Conservation (phyloP, 1,284 basidiomycete species). For the Erythrobasidium hasegawianum region DNA sequence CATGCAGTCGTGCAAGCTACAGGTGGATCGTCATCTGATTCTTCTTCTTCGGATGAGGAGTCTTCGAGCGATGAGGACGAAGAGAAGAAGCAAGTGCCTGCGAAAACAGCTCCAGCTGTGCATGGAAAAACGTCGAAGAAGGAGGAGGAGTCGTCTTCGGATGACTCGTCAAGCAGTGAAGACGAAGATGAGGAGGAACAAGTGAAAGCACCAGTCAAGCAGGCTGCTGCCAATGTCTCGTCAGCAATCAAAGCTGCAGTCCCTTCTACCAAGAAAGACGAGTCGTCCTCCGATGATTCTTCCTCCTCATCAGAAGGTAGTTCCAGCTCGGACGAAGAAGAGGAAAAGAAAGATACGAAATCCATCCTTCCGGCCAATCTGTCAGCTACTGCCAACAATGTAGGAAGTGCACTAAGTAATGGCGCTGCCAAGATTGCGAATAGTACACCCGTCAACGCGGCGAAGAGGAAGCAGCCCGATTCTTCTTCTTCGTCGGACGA, state of each 20-base stretch:
- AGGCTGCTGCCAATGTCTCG: no score
- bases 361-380: conserved; percentile 13
- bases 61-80: conserved; percentile 8
- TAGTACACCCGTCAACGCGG: not conserved
- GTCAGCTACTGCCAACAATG: conserved; percentile 19
- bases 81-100: no score
- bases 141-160: no score
- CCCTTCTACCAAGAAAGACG: no score
- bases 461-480: not conserved
- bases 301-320: conserved; percentile 42
- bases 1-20: conserved; percentile 17
- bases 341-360: conserved; percentile 42
- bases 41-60: conserved; percentile 9
- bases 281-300: not conserved
- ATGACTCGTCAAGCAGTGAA: no score
- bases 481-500: conserved; percentile 18
- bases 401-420: not conserved
- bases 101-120: no score
- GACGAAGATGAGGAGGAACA: no score
- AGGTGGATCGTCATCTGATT: conserved; percentile 12
- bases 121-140: not conserved
- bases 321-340: conserved; percentile 42
- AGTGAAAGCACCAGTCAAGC: no score
- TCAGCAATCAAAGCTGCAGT: no score
- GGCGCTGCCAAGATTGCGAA: not conserved